These are phyloP conservation scores for Lentinus tigrinus DNA, from an alignment of 768 basidiomycete genomes.

Conservation along the genomic window DNA sequence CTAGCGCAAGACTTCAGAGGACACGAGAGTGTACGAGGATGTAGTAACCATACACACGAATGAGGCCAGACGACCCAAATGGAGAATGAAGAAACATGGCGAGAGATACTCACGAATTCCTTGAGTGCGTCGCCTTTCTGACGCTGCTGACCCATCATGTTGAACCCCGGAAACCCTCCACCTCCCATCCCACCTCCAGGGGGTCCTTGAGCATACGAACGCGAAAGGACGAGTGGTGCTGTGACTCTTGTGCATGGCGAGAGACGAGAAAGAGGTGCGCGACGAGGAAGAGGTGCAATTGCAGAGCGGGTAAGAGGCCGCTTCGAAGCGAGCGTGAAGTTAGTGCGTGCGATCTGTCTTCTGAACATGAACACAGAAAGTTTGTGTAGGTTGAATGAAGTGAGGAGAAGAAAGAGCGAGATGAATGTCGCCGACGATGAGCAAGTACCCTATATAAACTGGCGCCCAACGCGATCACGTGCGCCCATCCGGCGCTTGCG, in stretches of 20 bases:
- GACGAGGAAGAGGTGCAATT: constrained; percentile 11
- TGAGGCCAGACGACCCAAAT: no score
- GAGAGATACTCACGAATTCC: constrained; percentile 57
- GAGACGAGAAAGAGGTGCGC: constrained; percentile 14
- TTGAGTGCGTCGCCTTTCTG: constrained; percentile 85
- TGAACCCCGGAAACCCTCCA: constrained; percentile 58
- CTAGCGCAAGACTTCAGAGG: no score
- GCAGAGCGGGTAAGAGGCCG: not conserved
- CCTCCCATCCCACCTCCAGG: constrained; percentile 40
- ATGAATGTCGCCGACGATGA: not conserved
- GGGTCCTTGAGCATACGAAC: constrained; percentile 50
- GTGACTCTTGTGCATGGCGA: constrained; percentile 3
- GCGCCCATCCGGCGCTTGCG: not conserved
- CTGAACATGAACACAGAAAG: not conserved
- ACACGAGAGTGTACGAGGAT: no score
- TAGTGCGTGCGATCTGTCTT: constrained; percentile 3
- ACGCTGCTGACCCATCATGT: constrained; percentile 54
- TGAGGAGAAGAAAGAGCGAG: not conserved
- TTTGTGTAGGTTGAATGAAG: not conserved
- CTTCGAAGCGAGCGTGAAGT: not conserved
- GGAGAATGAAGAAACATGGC: not conserved
- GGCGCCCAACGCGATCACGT: constrained; percentile 11
- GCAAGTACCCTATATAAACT: not conserved
- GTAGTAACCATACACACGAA: no score
- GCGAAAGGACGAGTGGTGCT: constrained; percentile 8